Evolutionary conservation across 192 early-diverging fungal genomes (phyloP), one percentile per base, ranked within the genome.

Genomic region (Linnemannia elongata): DNA sequence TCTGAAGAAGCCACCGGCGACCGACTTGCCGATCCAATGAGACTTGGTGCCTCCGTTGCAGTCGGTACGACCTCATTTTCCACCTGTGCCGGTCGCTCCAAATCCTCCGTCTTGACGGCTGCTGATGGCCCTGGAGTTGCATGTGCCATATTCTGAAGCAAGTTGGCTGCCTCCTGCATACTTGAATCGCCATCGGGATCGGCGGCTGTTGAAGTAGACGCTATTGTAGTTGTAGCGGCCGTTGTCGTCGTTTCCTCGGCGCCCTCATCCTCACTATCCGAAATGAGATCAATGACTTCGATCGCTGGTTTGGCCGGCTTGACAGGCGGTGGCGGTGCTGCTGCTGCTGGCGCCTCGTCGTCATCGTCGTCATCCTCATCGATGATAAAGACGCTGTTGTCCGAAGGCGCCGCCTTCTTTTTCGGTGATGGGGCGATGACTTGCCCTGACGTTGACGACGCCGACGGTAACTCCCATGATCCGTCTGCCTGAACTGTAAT

Each of bases 251-350:
- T 10, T 42, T 38, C 42, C 8, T 78, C 73, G 1, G 80, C 83
- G 15, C 79, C 88, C 41, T 89, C 88, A 24, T 91, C 91, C 24
- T 89, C 88, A 72, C 90, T 90, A 66, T 85, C 85, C 2, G 94
- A 88, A 5, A 94, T 96, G 47, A 96, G 83, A 79, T 96, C 95
- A 57, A 96, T 91, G 52, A 93, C 85, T 35, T 94, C 92, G 15
- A 88, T 79, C 27, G 91, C 87, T 47, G 79, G 87, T n/a, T 91
- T 87, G n/a, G 75, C 22, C 38, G 85, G 85, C 49, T 76, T 41
- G 15, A 22, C 70, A 45, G 81, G 69, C 13, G 33, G 35, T 12
- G 54, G 24, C 4, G 76, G 54, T 36, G 27, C 38, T 44, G 42
- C 38, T 44, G 42, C 76, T 35, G 49, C 39, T 42, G 69, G 69